Conservation (phyloP, 1,284 basidiomycete genomes). For the Apiotrichum mycotoxinovorans region DNA sequence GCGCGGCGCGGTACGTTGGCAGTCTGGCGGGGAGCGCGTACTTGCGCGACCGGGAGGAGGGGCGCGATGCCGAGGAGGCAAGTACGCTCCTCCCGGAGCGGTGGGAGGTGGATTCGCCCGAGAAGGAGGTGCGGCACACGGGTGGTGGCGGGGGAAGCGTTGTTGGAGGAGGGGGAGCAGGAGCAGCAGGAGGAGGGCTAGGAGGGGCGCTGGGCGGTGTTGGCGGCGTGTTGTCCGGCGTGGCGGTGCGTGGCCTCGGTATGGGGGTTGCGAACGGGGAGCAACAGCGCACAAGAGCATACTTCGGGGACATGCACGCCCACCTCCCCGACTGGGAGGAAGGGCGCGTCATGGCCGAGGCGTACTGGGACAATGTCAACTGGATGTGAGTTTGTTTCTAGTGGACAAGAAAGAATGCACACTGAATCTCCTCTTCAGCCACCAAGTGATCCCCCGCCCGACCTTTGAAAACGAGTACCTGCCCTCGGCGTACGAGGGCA, state of each 20-base stretch:
- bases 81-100: too few species aligned
- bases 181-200: too few species aligned
- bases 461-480: constrained; percentile 47
- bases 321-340: constrained; percentile 45
- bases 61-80: background rate
- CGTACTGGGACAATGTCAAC: constrained; percentile 49
- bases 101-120: too few species aligned
- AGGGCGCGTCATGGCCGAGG: constrained; percentile 33
- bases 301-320: constrained; percentile 1
- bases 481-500: constrained; percentile 38
- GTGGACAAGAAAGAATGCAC: background rate
- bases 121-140: too few species aligned
- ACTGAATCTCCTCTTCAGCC: constrained; percentile 5
- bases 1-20: constrained; percentile 43
- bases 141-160: too few species aligned
- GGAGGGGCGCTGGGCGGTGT: too few species aligned
- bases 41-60: constrained; percentile 23
- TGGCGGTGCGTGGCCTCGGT: background rate
- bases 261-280: background rate
- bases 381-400: constrained; percentile 38
- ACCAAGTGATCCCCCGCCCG: constrained; percentile 37
- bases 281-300: too few species aligned
- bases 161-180: too few species aligned
- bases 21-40: constrained; percentile 32
- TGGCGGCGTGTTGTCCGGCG: background rate